Percentiles rank a stretch among this genome's conserved stretches.
Evolutionary conservation across 495 filamentous ascomycete species (phyloP).

Genomic region (Apodospora peruviana): DNA sequence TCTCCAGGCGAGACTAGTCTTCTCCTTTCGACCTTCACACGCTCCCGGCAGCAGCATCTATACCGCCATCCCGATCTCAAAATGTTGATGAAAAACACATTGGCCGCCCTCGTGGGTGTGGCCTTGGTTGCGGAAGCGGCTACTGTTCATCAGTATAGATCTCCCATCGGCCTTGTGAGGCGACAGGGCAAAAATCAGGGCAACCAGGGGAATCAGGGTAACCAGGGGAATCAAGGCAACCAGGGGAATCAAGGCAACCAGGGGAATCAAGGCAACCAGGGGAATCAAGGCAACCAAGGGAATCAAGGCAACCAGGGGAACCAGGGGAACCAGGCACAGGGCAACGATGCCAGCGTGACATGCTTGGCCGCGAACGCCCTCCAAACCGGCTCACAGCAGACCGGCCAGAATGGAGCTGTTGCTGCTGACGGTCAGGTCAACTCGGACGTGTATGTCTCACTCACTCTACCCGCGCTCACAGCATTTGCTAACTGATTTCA

Average conservation of each 20-base stretch:
- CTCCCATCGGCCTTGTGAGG: slow-evolving; percentile 12
- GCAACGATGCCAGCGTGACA: slow-evolving; percentile 16
- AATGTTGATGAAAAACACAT: slow-evolving; percentile 43
- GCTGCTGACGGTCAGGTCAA: slow-evolving; percentile 46
- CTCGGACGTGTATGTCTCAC: slow-evolving; percentile 46
- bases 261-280: neutral
- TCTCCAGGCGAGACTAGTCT: slow-evolving; percentile 8
- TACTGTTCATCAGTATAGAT: slow-evolving; percentile 27
- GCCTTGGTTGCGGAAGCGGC: slow-evolving; percentile 36
- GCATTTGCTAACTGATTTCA: neutral
- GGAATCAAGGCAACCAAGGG: neutral
- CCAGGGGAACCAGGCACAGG: slow-evolving; percentile 13
- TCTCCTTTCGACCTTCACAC: neutral
- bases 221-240: neutral
- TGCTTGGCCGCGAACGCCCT: slow-evolving; percentile 41
- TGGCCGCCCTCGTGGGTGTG: slow-evolving; percentile 39
- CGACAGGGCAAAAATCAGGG: slow-evolving; percentile 15
- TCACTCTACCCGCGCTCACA: neutral
- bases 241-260: neutral
- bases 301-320: slow-evolving; percentile 9
- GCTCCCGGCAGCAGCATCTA: neutral
- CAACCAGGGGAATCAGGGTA: neutral
- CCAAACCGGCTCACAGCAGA: slow-evolving; percentile 42
- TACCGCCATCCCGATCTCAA: slow-evolving; percentile 12
- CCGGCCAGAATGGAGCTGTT: slow-evolving; percentile 21